Conservation (phyloP, 345 rosid species). For the Syzygium aromaticum region DNA sequence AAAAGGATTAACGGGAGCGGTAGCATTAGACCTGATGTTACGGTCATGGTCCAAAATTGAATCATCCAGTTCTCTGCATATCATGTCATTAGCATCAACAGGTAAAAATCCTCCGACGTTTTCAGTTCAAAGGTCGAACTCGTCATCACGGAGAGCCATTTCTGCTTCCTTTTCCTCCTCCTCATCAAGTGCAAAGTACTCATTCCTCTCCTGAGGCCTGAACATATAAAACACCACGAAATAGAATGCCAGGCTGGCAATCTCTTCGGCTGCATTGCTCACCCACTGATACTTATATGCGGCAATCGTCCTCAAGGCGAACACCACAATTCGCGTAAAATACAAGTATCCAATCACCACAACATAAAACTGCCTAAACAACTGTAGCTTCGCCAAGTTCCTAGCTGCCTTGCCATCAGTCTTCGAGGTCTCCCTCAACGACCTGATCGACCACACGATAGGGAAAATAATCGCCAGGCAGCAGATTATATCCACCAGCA, state of each 20-base stretch:
- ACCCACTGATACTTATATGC: constrained; percentile 96
- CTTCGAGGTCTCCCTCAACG: constrained; percentile 78
- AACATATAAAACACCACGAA: constrained; percentile 80
- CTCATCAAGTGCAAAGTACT: constrained; percentile 75
- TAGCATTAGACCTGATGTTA: neutral
- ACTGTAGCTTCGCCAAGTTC: constrained; percentile 74
- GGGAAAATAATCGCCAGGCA: constrained; percentile 97
- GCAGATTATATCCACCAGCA: constrained; percentile 82
- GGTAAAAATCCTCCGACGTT: neutral
- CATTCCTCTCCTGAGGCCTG: constrained; percentile 88
- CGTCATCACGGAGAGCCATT: constrained; percentile 73
- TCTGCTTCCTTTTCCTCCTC: constrained; percentile 98
- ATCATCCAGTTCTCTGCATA: neutral
- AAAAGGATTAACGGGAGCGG: neutral
- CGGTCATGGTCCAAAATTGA: neutral
- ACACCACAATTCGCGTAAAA: constrained; percentile 87
- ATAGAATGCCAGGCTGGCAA: constrained; percentile 73
- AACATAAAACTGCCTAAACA: constrained; percentile 86
- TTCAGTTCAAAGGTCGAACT: constrained; percentile 68
- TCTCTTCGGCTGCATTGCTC: constrained; percentile 82
- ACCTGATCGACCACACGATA: constrained; percentile 88
- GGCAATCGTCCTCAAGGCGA: constrained; percentile 75
- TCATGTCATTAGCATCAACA: neutral
- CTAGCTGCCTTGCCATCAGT: constrained; percentile 92
- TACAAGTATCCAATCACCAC: constrained; percentile 87